These are phyloP conservation scores for Rhodosporidiobolus odoratus DNA, from an alignment of 768 basidiomycete genomes.

Conservation along the genomic window DNA sequence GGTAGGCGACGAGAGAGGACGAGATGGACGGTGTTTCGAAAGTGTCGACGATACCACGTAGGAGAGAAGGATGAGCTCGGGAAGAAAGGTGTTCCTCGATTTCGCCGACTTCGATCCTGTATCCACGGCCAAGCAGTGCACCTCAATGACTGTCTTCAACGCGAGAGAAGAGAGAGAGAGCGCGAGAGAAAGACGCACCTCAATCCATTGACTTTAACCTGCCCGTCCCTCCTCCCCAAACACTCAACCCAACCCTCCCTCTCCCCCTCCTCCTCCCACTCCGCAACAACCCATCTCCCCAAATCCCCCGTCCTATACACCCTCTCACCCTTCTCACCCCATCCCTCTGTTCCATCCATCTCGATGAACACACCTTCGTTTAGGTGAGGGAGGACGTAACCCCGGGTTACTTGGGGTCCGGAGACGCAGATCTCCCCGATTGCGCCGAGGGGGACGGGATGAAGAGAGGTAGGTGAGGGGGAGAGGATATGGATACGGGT, in stretches of 20 bases:
- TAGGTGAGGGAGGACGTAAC: slow-evolving; percentile 30
- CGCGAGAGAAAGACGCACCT: slow-evolving; percentile 4
- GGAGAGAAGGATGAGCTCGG: slow-evolving; percentile 7
- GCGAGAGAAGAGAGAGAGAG: too few relatives aligned
- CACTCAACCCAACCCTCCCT: slow-evolving; percentile 35
- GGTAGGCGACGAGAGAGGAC: slow-evolving; percentile 34
- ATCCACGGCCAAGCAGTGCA: too few relatives aligned
- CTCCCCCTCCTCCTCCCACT: slow-evolving; percentile 19
- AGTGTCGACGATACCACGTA: slow-evolving; percentile 36
- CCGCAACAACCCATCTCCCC: slow-evolving; percentile 21
- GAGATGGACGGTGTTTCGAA: slow-evolving; percentile 22
- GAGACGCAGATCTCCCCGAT: slow-evolving; percentile 38
- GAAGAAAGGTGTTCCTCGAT: slow-evolving; percentile 34
- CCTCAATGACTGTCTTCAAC: too few relatives aligned
- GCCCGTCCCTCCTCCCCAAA: slow-evolving; percentile 32
- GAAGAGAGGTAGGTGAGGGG: not conserved
- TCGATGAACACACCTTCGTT: slow-evolving; percentile 28
- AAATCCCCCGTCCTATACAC: slow-evolving; percentile 36
- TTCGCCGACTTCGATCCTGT: slow-evolving; percentile 38
- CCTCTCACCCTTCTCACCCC: slow-evolving; percentile 8
- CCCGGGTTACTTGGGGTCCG: slow-evolving; percentile 32
- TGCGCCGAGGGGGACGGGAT: slow-evolving; percentile 22
- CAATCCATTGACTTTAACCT: slow-evolving; percentile 38
- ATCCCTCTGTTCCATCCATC: not conserved
- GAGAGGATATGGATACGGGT: slow-evolving; percentile 29